These are phyloP conservation scores for Yamadazyma jaroonii DNA, from an alignment of 1,139 yeast species.

Conservation along the genomic window DNA sequence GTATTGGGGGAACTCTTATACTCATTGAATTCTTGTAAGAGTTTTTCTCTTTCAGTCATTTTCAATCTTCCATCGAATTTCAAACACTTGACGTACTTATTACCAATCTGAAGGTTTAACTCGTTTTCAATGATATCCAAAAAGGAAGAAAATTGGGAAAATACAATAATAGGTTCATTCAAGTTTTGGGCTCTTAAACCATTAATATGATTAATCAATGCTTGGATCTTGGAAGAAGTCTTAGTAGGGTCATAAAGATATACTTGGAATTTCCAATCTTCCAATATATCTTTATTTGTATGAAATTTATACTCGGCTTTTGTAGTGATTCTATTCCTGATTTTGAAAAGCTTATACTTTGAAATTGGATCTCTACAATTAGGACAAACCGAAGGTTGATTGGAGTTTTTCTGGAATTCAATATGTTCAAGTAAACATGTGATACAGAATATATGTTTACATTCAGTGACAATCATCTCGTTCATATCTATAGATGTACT, in stretches of 20 bases:
- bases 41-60: conserved; percentile 61
- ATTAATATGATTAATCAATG: conserved; percentile 60
- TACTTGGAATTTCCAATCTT: conserved; percentile 28
- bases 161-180: conserved; percentile 77
- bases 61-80: conserved; percentile 83
- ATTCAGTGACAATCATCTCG: conserved; percentile 66
- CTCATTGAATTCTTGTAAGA: conserved; percentile 53
- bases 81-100: conserved; percentile 25
- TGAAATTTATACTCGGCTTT: conserved; percentile 35
- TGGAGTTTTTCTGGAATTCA: conserved; percentile 35
- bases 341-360: conserved; percentile 40
- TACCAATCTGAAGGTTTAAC: conserved; percentile 38
- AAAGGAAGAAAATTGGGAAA: conserved; percentile 87
- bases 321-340: conserved; percentile 27
- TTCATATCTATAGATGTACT: conserved; percentile 54
- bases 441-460: conserved; percentile 80
- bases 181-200: conserved; percentile 52
- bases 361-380: conserved; percentile 51
- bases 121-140: conserved; percentile 73
- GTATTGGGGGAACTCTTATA: conserved; percentile 25
- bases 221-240: conserved; percentile 72
- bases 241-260: conserved; percentile 49
- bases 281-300: conserved; percentile 20
- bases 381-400: conserved; percentile 50
- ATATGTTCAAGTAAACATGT: conserved; percentile 74